Conservation (phyloP, 1,284 basidiomycete genomes). For the Ganoderma lucidum region DNA sequence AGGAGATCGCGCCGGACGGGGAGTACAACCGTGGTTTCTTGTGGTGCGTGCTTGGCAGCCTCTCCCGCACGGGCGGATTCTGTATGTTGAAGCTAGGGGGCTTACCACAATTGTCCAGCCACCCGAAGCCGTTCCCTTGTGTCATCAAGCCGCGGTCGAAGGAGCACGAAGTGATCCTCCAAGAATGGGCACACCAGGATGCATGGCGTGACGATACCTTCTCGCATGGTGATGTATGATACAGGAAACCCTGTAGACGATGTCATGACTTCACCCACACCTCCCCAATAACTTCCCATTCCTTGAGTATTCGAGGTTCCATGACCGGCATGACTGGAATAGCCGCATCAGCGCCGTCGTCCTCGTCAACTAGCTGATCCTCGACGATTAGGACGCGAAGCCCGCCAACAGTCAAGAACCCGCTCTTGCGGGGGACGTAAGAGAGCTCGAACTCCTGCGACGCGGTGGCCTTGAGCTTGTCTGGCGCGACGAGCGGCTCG, state of each 20-base stretch:
- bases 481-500: conserved; percentile 38
- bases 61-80: not conserved
- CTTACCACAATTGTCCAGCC: conserved; percentile 14
- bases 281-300: conserved; percentile 75
- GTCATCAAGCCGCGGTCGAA: conserved; percentile 31
- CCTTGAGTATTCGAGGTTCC: conserved; percentile 58
- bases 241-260: not conserved
- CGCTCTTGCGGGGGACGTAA: conserved; percentile 61
- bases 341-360: conserved; percentile 49
- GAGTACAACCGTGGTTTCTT: conserved; percentile 31
- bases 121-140: conserved; percentile 34
- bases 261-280: conserved; percentile 60
- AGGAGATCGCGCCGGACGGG: conserved; percentile 29
- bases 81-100: not conserved
- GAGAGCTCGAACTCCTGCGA: conserved; percentile 66
- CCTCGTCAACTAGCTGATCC: conserved; percentile 59
- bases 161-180: conserved; percentile 29
- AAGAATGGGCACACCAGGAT: conserved; percentile 21
- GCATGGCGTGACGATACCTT: not conserved
- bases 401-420: conserved; percentile 69
- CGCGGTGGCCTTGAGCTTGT: conserved; percentile 32
- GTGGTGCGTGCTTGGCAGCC: conserved; percentile 19
- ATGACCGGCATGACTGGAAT: conserved; percentile 37
- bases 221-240: not conserved
- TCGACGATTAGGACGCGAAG: conserved; percentile 67